Evolutionary conservation across 306 rosid genomes (phyloP).

Genomic region (Malus sieversii): DNA sequence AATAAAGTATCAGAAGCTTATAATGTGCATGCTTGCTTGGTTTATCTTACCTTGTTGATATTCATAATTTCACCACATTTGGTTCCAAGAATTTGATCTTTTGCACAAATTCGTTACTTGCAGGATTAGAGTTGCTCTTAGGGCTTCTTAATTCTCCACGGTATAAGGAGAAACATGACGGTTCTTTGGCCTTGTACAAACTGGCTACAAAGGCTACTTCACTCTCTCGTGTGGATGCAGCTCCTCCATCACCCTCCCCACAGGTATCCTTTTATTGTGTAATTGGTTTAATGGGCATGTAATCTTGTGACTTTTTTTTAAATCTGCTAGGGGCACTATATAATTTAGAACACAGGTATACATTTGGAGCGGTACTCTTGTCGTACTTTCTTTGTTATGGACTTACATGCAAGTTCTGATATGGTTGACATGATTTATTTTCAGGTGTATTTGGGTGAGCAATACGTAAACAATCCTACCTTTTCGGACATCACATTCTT

Average conservation of each 20-base stretch:
- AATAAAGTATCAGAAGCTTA: not conserved
- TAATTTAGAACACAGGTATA: not conserved
- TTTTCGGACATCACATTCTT: slow-evolving; percentile 74
- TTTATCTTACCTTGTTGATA: not conserved
- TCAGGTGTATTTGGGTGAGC: slow-evolving; percentile 78
- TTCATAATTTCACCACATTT: not conserved
- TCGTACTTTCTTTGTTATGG: not conserved
- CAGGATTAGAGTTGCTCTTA: slow-evolving; percentile 69
- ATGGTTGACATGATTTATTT: not conserved
- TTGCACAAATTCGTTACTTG: not conserved
- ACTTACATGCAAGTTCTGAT: not conserved
- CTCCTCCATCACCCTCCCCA: slow-evolving; percentile 66
- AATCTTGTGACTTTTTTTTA: not conserved
- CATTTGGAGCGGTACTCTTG: not conserved
- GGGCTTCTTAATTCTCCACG: slow-evolving; percentile 55
- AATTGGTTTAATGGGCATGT: not conserved
- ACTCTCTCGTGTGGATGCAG: slow-evolving; percentile 56
- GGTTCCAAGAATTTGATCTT: not conserved
- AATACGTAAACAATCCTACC: slow-evolving; percentile 54
- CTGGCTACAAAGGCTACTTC: slow-evolving; percentile 63
- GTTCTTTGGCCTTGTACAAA: slow-evolving; percentile 62
- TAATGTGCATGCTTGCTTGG: not conserved
- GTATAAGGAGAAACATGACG: slow-evolving; percentile 58
- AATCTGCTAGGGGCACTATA: not conserved
- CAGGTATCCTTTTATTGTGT: slow-evolving; percentile 40